Conservation (phyloP, 2,329 filamentous ascomycete species). For the Salinomyces thailandicus region DNA sequence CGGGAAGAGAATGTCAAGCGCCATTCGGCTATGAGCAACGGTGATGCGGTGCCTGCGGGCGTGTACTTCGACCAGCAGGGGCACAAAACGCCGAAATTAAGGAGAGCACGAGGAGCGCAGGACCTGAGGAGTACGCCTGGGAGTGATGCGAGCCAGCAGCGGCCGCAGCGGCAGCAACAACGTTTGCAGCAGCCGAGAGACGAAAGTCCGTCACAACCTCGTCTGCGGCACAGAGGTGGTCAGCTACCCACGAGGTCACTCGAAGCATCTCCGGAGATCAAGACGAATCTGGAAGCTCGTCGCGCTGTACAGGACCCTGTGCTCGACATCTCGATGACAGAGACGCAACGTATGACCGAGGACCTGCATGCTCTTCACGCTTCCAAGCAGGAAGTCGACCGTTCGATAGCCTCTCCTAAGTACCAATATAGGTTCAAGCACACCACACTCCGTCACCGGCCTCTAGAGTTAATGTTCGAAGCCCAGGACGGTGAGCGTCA, state of each 20-base stretch:
- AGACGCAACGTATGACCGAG: too few species aligned
- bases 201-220: background rate
- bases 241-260: background rate
- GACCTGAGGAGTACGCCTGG: slow-evolving; percentile 14
- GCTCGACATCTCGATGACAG: too few species aligned
- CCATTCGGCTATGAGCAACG: slow-evolving; percentile 18
- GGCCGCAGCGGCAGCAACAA: slow-evolving; percentile 11
- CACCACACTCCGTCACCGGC: too few species aligned
- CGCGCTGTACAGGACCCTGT: too few species aligned
- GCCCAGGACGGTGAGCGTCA: background rate
- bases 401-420: too few species aligned
- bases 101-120: slow-evolving; percentile 16
- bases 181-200: slow-evolving; percentile 7
- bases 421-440: too few species aligned
- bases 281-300: background rate
- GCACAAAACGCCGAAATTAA: slow-evolving; percentile 11
- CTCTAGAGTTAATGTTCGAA: too few species aligned
- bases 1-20: slow-evolving; percentile 22
- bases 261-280: slow-evolving; percentile 1
- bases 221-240: slow-evolving; percentile 5
- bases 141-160: slow-evolving; percentile 8
- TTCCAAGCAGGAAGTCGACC: too few species aligned
- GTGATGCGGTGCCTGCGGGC: slow-evolving; percentile 8
- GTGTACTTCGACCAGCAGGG: slow-evolving; percentile 10
- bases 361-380: too few species aligned